phyloP scores from a whole-genome alignment of 495 filamentous ascomycete genomes.

The Melanomma pulvis-pyrius region DNA sequence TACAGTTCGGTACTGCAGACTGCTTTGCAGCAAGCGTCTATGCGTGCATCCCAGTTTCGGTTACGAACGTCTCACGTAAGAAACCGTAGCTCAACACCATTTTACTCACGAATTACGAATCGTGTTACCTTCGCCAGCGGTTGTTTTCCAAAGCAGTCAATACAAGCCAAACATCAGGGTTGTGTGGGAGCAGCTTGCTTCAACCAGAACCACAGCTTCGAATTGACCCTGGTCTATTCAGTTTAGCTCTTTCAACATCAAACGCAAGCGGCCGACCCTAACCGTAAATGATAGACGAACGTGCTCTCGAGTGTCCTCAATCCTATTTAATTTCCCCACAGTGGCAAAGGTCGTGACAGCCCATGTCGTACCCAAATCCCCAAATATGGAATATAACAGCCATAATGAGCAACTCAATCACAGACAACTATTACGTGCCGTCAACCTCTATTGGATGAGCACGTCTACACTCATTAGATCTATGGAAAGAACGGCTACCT shows the following conservation, averaged over 20 bases:
- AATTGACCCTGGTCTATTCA: too few species aligned
- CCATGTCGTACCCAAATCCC: not conserved
- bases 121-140: not conserved
- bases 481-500: not conserved
- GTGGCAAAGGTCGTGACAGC: constrained; percentile 27
- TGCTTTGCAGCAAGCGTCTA: not conserved
- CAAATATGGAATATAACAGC: not conserved
- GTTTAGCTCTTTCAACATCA: not conserved
- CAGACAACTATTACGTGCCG: not conserved
- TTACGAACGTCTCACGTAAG: not conserved
- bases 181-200: too few species aligned
- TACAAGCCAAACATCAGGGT: too few species aligned
- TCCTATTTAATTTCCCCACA: constrained; percentile 6
- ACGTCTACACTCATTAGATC: not conserved
- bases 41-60: not conserved
- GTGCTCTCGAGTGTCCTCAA: not conserved
- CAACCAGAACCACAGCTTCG: too few species aligned
- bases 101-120: not conserved
- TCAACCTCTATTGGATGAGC: constrained; percentile 6
- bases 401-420: constrained; percentile 2
- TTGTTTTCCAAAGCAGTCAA: not conserved
- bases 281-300: not conserved
- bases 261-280: not conserved
- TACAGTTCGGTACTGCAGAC: not conserved
- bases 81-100: not conserved